These are phyloP conservation scores for Alternaria panax DNA, from an alignment of 2,329 filamentous ascomycete genomes.

Conservation along the genomic window DNA sequence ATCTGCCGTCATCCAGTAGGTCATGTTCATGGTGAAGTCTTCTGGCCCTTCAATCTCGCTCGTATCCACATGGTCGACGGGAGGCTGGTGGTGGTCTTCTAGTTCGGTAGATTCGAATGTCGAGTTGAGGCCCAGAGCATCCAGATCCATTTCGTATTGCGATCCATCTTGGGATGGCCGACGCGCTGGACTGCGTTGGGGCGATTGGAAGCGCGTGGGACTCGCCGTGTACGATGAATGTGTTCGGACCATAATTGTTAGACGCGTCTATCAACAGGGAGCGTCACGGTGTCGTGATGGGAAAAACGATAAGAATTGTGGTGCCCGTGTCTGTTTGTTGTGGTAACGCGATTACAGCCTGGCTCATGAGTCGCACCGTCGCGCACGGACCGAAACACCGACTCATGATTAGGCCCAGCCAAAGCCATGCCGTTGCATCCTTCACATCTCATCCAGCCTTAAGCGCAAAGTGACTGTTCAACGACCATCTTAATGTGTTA, in stretches of 20 bases:
- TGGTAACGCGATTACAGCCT: constrained; percentile 21
- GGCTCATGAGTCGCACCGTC: constrained; percentile 9
- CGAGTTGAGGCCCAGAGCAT: constrained; percentile 47
- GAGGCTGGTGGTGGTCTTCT: constrained; percentile 35
- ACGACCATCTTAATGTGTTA: neutral
- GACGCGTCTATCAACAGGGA: constrained; percentile 9
- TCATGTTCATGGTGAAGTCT: constrained; percentile 55
- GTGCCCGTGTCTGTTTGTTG: constrained; percentile 29
- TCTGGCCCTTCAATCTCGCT: constrained; percentile 53
- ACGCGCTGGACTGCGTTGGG: constrained; percentile 38
- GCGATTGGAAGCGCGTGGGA: constrained; percentile 41
- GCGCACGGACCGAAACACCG: neutral
- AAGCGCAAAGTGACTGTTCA: neutral
- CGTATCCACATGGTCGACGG: constrained; percentile 48
- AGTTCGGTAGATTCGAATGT: constrained; percentile 46
- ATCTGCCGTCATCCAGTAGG: constrained; percentile 52
- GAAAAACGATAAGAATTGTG: constrained; percentile 30
- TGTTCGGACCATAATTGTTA: constrained; percentile 40
- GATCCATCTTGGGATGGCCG: constrained; percentile 43
- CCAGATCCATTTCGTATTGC: constrained; percentile 51
- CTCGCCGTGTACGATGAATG: constrained; percentile 47
- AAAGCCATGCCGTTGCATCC: neutral
- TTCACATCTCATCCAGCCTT: neutral
- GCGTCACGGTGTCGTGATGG: neutral
- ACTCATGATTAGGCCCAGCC: neutral